A percentile compares a stretch with the other conserved stretches of the same genome.
Evolutionary conservation across 164 flowering plant genomes (phyloP).

Genomic region (Amborella trichopoda): DNA sequence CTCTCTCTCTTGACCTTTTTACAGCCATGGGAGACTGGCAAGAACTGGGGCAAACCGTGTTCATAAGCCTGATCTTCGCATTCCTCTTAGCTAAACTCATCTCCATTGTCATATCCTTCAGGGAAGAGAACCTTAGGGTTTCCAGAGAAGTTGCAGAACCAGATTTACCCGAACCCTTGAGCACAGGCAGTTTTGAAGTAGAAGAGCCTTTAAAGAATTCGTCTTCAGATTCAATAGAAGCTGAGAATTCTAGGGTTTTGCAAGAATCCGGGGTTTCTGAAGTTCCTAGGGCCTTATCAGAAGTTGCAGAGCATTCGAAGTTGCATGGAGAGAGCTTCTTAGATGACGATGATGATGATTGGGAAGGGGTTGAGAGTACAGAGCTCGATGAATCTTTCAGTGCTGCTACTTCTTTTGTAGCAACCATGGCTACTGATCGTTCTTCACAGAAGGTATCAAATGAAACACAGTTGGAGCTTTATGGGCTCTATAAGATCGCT

Average conservation of each 20-base stretch:
- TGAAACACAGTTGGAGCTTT: conserved; percentile 79
- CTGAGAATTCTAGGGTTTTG: conserved; percentile 5
- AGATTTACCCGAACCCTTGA: not conserved
- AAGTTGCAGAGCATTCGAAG: conserved; percentile 20
- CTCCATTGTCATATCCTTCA: conserved; percentile 57
- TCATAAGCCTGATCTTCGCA: conserved; percentile 70
- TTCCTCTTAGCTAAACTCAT: conserved; percentile 82
- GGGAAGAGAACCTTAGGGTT: conserved; percentile 42
- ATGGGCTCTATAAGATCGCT: conserved; percentile 86
- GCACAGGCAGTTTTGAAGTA: not conserved
- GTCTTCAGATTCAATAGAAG: not conserved
- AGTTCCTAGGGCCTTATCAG: not conserved
- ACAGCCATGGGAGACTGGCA: conserved; percentile 56
- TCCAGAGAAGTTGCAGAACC: conserved; percentile 4
- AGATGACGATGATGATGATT: conserved; percentile 61
- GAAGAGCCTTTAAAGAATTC: not conserved
- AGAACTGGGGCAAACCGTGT: conserved; percentile 44
- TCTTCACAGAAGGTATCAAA: conserved; percentile 47
- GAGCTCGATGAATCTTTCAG: conserved; percentile 86
- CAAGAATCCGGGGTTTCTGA: no score
- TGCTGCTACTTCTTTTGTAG: conserved; percentile 90
- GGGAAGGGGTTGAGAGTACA: conserved; percentile 97
- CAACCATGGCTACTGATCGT: conserved; percentile 64
- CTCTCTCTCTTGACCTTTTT: not conserved
- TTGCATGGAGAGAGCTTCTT: conserved; percentile 16